Evolutionary conservation across 345 rosid genomes (phyloP).

Genomic region (Mercurialis annua): DNA sequence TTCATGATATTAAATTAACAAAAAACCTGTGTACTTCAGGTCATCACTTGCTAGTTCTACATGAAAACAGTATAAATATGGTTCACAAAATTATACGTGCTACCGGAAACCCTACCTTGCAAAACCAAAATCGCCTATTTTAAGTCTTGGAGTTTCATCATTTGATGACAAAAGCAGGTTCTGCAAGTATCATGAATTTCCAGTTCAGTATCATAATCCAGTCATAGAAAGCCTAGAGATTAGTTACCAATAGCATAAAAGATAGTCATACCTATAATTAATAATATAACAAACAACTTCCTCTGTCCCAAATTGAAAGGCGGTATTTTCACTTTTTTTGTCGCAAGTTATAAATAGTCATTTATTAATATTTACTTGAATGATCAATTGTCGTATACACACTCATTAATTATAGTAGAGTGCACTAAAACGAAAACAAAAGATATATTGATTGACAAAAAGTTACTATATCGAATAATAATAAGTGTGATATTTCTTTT

Average conservation of each 20-base stretch:
- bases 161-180: constrained; percentile 62
- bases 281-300: neutral
- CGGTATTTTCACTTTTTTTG: too few relatives aligned
- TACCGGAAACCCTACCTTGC: constrained; percentile 49
- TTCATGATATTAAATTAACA: neutral
- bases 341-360: too few relatives aligned
- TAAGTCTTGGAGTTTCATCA: constrained; percentile 50
- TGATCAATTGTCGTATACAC: too few relatives aligned
- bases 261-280: neutral
- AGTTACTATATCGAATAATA: too few relatives aligned
- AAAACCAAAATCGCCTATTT: constrained; percentile 92
- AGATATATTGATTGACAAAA: too few relatives aligned
- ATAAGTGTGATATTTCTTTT: too few relatives aligned
- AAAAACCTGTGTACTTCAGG: neutral
- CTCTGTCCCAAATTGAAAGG: too few relatives aligned
- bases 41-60: neutral
- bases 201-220: constrained; percentile 13
- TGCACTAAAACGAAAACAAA: too few relatives aligned
- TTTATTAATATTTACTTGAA: too few relatives aligned
- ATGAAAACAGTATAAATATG: neutral
- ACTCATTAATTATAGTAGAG: too few relatives aligned
- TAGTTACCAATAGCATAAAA: neutral
- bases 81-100: neutral
- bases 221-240: neutral
- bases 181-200: constrained; percentile 34